These are phyloP conservation scores for Didymella pinodella DNA, from an alignment of 2,329 filamentous ascomycete species.

Conservation along the genomic window DNA sequence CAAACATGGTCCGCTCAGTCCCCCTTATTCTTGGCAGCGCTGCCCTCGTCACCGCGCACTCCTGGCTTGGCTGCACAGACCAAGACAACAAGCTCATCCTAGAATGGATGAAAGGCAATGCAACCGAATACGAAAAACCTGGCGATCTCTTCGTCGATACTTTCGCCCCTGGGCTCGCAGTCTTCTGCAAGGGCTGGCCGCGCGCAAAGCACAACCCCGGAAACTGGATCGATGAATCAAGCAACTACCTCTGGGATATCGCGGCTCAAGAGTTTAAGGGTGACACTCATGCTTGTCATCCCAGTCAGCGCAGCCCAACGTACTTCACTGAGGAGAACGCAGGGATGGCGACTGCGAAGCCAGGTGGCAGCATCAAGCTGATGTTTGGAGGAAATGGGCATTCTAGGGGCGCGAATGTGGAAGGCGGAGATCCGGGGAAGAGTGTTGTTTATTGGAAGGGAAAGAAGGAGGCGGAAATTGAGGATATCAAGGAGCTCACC, in stretches of 20 bases:
- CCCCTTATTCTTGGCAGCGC: conserved; percentile 8
- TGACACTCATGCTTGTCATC: conserved; percentile 31
- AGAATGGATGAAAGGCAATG: conserved; percentile 31
- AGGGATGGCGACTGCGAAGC: conserved; percentile 28
- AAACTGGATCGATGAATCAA: conserved; percentile 36
- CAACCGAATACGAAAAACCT: conserved; percentile 18
- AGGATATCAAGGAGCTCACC: conserved; percentile 32
- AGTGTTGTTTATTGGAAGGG: conserved; percentile 31
- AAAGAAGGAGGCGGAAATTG: conserved; percentile 31
- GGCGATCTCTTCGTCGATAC: conserved; percentile 21
- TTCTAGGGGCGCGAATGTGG: conserved; percentile 31
- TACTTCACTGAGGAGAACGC: conserved; percentile 27
- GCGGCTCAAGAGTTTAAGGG: background rate
- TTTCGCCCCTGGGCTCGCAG: conserved; percentile 29
- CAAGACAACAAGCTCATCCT: conserved; percentile 36
- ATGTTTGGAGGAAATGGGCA: conserved; percentile 42
- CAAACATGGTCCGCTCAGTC: conserved; percentile 14
- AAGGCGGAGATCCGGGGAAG: conserved; percentile 24
- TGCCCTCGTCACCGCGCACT: conserved; percentile 28
- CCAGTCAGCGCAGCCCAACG: conserved; percentile 23
- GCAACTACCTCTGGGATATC: conserved; percentile 29
- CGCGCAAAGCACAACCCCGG: conserved; percentile 34
- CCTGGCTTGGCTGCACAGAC: conserved; percentile 38
- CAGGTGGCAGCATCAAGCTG: conserved; percentile 30
- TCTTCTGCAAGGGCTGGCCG: conserved; percentile 36